These are phyloP conservation scores for Prunella vulgaris DNA, from an alignment of 257 asterid species.

Conservation along the genomic window DNA sequence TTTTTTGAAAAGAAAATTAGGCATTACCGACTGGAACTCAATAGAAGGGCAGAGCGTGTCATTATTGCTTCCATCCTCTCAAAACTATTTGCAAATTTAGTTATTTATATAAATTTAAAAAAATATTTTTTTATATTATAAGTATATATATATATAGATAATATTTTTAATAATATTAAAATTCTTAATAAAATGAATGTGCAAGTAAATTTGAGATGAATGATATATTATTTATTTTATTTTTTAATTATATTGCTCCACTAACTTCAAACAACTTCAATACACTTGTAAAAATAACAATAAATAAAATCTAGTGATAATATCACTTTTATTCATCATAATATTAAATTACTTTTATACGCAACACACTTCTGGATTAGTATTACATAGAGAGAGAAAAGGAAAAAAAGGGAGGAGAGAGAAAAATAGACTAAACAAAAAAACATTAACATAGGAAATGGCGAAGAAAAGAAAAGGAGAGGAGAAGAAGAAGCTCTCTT, in stretches of 20 bases:
- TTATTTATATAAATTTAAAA: too few species aligned
- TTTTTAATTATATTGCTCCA: slow-evolving; percentile 12
- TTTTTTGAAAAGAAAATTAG: background rate
- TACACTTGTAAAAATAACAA: background rate
- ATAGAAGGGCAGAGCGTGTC: too few species aligned
- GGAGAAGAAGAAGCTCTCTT: slow-evolving; percentile 37
- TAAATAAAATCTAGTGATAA: slow-evolving; percentile 25
- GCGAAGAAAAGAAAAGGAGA: slow-evolving; percentile 43
- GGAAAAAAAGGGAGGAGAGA: background rate
- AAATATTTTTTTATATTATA: too few species aligned
- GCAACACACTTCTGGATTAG: too few species aligned
- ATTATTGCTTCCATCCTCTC: too few species aligned
- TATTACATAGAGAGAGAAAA: slow-evolving; percentile 17
- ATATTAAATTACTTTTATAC: too few species aligned
- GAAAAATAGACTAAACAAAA: slow-evolving; percentile 20
- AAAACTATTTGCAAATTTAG: too few species aligned
- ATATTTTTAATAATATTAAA: background rate
- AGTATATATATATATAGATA: slow-evolving; percentile 3
- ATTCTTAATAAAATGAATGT: too few species aligned
- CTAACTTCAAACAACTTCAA: background rate
- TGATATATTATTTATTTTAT: too few species aligned
- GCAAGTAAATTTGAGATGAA: too few species aligned
- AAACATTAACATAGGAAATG: slow-evolving; percentile 62
- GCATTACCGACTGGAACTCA: too few species aligned
- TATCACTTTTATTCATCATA: slow-evolving; percentile 12